Evolutionary conservation across 1,284 basidiomycete species (phyloP).

Genomic region (Ustilago xerochloae): DNA sequence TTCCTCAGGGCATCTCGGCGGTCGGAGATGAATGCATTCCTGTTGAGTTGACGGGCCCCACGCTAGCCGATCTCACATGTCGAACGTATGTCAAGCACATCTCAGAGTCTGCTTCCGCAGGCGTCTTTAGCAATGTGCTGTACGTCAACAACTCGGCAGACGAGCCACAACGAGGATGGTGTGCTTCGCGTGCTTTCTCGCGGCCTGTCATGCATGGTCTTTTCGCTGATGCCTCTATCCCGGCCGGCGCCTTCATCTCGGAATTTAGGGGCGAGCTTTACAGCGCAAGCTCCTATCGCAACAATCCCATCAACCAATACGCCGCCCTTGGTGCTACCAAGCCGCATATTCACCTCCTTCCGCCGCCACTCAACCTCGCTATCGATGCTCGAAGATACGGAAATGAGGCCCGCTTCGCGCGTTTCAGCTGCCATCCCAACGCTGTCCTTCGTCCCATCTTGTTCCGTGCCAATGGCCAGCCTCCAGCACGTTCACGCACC

Average conservation of each 20-base stretch:
- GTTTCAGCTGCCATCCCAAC: slow-evolving; percentile 89
- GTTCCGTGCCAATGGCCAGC: slow-evolving; percentile 68
- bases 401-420: slow-evolving; percentile 78
- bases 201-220: slow-evolving; percentile 69
- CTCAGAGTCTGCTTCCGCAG: slow-evolving; percentile 60
- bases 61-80: slow-evolving; percentile 38
- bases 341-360: slow-evolving; percentile 81
- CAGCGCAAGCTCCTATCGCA: slow-evolving; percentile 66
- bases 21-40: slow-evolving; percentile 61
- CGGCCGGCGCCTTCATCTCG: slow-evolving; percentile 68
- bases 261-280: slow-evolving; percentile 68
- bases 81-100: slow-evolving; percentile 61
- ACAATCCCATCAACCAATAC: slow-evolving; percentile 73
- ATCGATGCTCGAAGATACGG: slow-evolving; percentile 86
- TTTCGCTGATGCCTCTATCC: slow-evolving; percentile 68
- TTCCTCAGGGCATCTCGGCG: slow-evolving; percentile 38
- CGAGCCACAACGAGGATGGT: slow-evolving; percentile 60
- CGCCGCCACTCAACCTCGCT: slow-evolving; percentile 81
- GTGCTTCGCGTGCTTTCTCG: slow-evolving; percentile 70
- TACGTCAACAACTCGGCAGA: slow-evolving; percentile 47
- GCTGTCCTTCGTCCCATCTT: slow-evolving; percentile 83
- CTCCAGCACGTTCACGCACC: slow-evolving; percentile 29
- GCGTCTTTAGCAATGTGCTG: slow-evolving; percentile 60
- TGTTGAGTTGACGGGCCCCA: slow-evolving; percentile 45
- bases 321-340: slow-evolving; percentile 72